Percentiles rank a stretch among this genome's conserved stretches.
phyloP scores from a whole-genome alignment of 2,329 filamentous ascomycete species.

The Fusarium cicatricum region DNA sequence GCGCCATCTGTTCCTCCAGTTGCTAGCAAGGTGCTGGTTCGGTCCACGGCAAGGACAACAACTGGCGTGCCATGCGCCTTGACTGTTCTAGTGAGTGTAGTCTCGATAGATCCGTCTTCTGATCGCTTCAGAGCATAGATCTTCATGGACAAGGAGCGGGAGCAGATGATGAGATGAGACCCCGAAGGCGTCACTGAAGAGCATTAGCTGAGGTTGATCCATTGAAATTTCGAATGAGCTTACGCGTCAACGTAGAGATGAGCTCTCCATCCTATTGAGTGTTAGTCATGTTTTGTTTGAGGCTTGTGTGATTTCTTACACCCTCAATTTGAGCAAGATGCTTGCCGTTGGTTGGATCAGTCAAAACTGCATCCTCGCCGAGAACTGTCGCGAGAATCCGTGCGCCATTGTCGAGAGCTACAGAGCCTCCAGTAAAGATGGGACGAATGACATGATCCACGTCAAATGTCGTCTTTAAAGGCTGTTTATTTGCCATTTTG shows the following conservation, averaged over 20 bases:
- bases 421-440: slow-evolving; percentile 91
- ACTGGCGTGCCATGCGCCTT: slow-evolving; percentile 94
- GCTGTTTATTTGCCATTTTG: slow-evolving; percentile 66
- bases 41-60: slow-evolving; percentile 83
- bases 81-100: slow-evolving; percentile 77
- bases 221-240: slow-evolving; percentile 18
- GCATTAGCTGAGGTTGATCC: slow-evolving; percentile 21
- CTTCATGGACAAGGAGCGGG: slow-evolving; percentile 93
- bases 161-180: slow-evolving; percentile 89
- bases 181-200: slow-evolving; percentile 81
- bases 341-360: slow-evolving; percentile 82
- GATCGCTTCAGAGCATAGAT: slow-evolving; percentile 78
- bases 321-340: slow-evolving; percentile 89
- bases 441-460: slow-evolving; percentile 84
- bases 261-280: slow-evolving; percentile 74
- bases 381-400: slow-evolving; percentile 85
- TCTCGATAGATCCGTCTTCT: slow-evolving; percentile 64
- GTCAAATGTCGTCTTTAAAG: slow-evolving; percentile 89
- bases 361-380: slow-evolving; percentile 91
- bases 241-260: slow-evolving; percentile 77
- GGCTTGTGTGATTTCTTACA: slow-evolving; percentile 54
- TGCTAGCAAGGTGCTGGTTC: slow-evolving; percentile 86
- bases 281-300: slow-evolving; percentile 25
- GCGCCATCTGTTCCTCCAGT: slow-evolving; percentile 93
- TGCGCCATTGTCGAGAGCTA: slow-evolving; percentile 83